Conservation (phyloP, 73 alveolate species). For the Chromera velia region DNA sequence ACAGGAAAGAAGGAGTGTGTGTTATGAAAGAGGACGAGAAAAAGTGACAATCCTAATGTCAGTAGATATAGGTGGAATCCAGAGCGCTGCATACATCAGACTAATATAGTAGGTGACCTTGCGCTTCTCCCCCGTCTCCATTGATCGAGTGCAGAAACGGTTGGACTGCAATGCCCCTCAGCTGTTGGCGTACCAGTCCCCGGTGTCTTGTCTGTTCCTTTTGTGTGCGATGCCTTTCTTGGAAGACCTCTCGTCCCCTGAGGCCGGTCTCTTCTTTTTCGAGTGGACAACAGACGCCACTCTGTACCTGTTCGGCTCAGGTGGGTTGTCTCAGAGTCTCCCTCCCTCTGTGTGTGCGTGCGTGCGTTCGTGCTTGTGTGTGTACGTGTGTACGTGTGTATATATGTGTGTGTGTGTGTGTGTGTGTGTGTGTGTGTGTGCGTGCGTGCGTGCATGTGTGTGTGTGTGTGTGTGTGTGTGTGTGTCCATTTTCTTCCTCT, state of each 20-base stretch:
- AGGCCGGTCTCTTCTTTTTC: not conserved
- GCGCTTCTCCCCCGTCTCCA: too few species aligned
- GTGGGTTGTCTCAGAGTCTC: not conserved
- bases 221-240: not conserved
- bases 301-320: not conserved
- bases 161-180: not conserved
- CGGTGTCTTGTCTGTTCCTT: not conserved
- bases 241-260: not conserved
- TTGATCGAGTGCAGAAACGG: not conserved
- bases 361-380: not conserved
- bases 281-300: not conserved
- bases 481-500: too few species aligned
- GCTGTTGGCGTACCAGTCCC: not conserved
- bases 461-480: too few species aligned
- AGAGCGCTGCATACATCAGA: too few species aligned
- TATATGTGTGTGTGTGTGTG: not conserved
- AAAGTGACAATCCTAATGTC: too few species aligned
- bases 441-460: too few species aligned
- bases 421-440: not conserved
- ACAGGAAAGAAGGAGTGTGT: too few species aligned
- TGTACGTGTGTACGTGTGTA: too few species aligned
- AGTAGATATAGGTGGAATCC: too few species aligned
- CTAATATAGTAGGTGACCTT: too few species aligned
- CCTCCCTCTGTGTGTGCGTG: not conserved
- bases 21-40: too few species aligned